Evolutionary conservation across 73 alveolate genomes (phyloP).

Genomic region (Tetrahymena thermophila): DNA sequence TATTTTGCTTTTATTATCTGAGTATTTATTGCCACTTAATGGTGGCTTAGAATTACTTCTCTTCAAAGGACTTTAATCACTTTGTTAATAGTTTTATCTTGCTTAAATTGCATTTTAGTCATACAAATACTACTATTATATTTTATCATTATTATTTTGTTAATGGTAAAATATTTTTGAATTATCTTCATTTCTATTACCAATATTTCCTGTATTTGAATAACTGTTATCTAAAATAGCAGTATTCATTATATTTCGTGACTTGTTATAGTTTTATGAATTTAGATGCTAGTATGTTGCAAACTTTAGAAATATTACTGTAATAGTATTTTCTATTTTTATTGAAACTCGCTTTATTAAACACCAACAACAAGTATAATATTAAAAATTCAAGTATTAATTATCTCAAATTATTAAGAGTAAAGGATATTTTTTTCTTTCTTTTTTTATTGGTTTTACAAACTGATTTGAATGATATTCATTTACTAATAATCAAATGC

Average conservation of each 20-base stretch:
- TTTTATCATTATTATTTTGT: background rate
- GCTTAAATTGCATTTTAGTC: background rate
- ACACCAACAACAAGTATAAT: background rate
- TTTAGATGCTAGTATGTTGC: too few species aligned
- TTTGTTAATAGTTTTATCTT: background rate
- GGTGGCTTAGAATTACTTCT: background rate
- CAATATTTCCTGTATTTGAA: background rate
- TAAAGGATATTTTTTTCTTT: background rate
- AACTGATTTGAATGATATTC: background rate
- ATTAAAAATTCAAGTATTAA: background rate
- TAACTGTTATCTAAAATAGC: background rate
- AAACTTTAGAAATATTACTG: background rate
- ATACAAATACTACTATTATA: background rate
- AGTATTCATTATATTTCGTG: background rate
- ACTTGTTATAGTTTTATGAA: too few species aligned
- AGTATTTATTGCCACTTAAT: background rate
- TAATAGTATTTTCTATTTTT: background rate
- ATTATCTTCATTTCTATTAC: background rate
- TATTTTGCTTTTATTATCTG: background rate
- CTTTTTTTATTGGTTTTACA: too few species aligned
- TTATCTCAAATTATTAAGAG: background rate
- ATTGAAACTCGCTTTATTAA: background rate
- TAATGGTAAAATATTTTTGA: background rate
- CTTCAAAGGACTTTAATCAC: background rate
- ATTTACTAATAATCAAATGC: background rate